Base-by-base conservation (phyloP, 495 filamentous ascomycete species). In the Filosporella fistucella region DNA sequence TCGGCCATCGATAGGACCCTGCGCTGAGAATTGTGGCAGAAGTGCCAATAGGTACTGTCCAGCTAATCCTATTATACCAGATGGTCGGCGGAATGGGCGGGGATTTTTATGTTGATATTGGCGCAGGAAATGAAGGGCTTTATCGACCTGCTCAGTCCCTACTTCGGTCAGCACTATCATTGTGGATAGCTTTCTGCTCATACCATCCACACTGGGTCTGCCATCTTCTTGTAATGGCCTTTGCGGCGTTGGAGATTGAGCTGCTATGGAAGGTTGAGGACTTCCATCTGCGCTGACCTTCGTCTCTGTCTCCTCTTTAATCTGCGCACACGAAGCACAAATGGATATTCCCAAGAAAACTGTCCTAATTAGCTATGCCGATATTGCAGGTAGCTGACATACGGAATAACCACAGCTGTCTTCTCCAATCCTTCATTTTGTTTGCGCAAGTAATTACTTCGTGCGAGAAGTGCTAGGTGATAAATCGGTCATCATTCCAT, bases 61-160 rank as follows among this genome's bases (percentile, higher is more conserved):
- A 11, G 37, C 47, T 39, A 36, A 34, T 30, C 47, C 52, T 7
- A 58, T 3, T 14, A 58, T 47, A 42, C 58, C 55, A 13, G 55
- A 48, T 3, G 58, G 42, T 28, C 46, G 53, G n/a, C 55, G 45
- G 14, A 52, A 55, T 8, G 48, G 48, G 3, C 38, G 45, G 3
- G 52, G 52, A 30, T 51, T 50, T 36, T 30, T 17, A 44, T 42
- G 45, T 41, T 58, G 48, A 20, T 55, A 54, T 37, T 30, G 38
- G 32, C 44, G 58, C 18, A 62, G 59, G 29, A 54, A 47, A 11
- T 45, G 32, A 7, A 62, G 43, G 11, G 59, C 59, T 46, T 59
- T 59, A 6, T 54, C 44, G 13, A 62, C 55, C 10, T 56, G 45
- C 33, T 60, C 54, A 58, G 50, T n/a, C 4, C 13, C 20, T 20